Base-by-base conservation (phyloP, 306 rosid species). In the Crotalaria pallida region DNA sequence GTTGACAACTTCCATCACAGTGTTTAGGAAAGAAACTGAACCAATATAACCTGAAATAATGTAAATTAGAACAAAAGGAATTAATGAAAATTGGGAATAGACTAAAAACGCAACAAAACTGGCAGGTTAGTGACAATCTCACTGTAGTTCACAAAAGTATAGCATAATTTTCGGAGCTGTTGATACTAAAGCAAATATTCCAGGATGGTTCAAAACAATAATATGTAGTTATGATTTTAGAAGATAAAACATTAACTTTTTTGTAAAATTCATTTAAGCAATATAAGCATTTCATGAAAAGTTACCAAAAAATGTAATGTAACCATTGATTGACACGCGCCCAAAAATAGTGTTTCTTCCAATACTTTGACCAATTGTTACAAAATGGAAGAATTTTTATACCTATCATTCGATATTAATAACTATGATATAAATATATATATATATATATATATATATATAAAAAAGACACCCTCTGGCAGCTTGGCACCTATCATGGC, bases 41-140 rank as follows among this genome's bases (percentile, higher is more conserved):
- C 96, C 96, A 60, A 89, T 91, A 78, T 91, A 91, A 69, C 97
- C 97, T 91, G 89, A 73, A 74, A 72, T 12, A 29, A 57, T 58
- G 51, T 1, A 45, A 26, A 43, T 57, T 57, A 38, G 19, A 70
- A 53, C 3, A 4, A 6, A 41, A 13, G 48, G 50, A 19, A 61
- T 24, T 45, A 65, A 45, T 50, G 18, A 68, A 41, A 65, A 45
- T 23, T 12, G 13, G 31, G 24, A 64, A 45, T 61, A 41, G 60
- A 43, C 22, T 33, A 65, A 34, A 44, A 29, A 24, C 12, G 22
- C 19, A 66, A 27, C 12, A 62, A 62, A 40, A 10, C 15, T 22
- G 49, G 18, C 22, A 41, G 38, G 49, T 38, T 36, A 48, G 66
- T 10, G 22, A 21, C 38, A 66, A 72, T 33, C 31, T 33, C 50